Evolutionary conservation across 2,329 filamentous ascomycete species (phyloP).

Genomic region (Paramyrothecium roridum): DNA sequence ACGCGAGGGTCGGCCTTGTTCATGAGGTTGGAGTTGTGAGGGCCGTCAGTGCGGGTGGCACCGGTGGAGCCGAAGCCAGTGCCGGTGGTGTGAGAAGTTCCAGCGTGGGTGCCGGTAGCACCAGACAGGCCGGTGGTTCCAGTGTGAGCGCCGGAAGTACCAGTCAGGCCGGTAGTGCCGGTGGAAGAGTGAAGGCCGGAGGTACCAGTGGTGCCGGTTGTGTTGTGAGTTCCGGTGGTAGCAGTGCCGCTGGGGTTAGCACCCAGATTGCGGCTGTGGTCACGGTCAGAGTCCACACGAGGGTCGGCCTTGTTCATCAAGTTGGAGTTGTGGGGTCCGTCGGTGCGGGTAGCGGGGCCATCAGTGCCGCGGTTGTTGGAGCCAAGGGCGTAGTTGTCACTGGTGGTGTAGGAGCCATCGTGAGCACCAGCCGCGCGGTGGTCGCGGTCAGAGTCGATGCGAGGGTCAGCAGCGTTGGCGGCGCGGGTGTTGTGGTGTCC

Average conservation of each 20-base stretch:
- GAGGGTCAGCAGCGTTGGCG: conserved; percentile 45
- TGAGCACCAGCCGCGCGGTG: conserved; percentile 22
- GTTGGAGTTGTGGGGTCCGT: conserved; percentile 45
- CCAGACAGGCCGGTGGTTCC: conserved; percentile 7
- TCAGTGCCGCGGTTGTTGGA: conserved; percentile 4
- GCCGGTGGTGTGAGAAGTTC: conserved; percentile 50
- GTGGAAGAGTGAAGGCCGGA: conserved; percentile 2
- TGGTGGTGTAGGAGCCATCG: conserved; percentile 30
- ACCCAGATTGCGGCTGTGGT: conserved; percentile 31
- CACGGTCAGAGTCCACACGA: conserved; percentile 51
- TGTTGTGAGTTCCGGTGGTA: conserved; percentile 13
- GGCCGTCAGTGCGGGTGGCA: conserved; percentile 18
- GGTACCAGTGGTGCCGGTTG: conserved; percentile 7
- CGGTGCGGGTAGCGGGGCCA: conserved; percentile 23
- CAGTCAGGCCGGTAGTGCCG: conserved; percentile 8
- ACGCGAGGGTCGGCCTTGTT: conserved; percentile 1
- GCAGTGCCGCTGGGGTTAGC: conserved; percentile 26
- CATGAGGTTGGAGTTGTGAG: conserved; percentile 1
- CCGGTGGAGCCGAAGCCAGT: conserved; percentile 42
- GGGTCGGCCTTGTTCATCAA: conserved; percentile 50
- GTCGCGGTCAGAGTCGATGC: conserved; percentile 50
- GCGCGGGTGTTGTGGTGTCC: conserved; percentile 12
- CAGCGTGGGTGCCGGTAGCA: conserved; percentile 29
- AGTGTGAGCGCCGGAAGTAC: not conserved
- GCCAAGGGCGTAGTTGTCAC: conserved; percentile 35